Evolutionary conservation across 2,329 filamentous ascomycete species (phyloP), one percentile per base, ranked within the genome.

Genomic region (Fusarium anguioides): DNA sequence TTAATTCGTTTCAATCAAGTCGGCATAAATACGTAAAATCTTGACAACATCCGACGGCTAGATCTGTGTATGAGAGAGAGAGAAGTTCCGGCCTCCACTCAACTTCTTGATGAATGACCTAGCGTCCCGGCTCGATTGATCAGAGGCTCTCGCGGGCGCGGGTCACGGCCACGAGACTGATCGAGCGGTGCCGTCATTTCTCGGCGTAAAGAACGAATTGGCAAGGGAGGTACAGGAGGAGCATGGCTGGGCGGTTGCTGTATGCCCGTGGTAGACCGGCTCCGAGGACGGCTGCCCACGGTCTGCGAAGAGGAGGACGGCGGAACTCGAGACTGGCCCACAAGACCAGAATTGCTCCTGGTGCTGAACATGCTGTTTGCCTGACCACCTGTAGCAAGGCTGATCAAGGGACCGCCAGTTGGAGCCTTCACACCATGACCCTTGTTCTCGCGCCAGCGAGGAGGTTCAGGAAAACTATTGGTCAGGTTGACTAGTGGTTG

Each of bases 401-500:
- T 82, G 44, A 86, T 81, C 1, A 86, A 77, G 11, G 81, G 82
- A 12, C 79, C 77, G 18, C 79, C 76, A 23, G 73, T 68, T 1
- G 79, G 76, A 6, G 77, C 77, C 14, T 76, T 79, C n/a, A 83
- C 76, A 20, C 81, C 82, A 41, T 78, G 79, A 6, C 86, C 87
- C 60, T 83, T 84, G 17, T 83, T 81, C 46, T 85, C 84, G 44
- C 81, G 81, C 60, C 83, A 83, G 72, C 84, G 83, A 75, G 89
- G 83, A 18, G 89, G 89, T 63, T 91, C 89, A 47, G 84, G 82
- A 72, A 89, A 91, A 46, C 83, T 81, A 0, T 88, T 72, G 33
- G 68, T 89, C 37, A 93, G 82, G 71, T 92, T 91, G 27, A 94
- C 78, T 8, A 94, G 82, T 3, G 91, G 90, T 63, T 87, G 88